These are phyloP conservation scores for Boehmeria nivea DNA, from an alignment of 306 rosid genomes.

Conservation along the genomic window DNA sequence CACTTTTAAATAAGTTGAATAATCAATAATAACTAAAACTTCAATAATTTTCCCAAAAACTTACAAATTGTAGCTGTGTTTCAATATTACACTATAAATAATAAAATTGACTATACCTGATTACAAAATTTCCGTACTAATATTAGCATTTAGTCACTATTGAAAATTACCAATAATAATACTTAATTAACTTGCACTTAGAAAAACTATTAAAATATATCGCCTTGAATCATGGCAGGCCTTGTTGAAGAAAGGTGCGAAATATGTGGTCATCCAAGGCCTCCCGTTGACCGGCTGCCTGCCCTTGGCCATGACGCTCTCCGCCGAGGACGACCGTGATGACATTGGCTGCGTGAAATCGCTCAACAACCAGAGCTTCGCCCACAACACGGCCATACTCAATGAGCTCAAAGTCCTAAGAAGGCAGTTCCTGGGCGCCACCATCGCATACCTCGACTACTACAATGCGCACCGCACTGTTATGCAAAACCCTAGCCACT, in stretches of 20 bases:
- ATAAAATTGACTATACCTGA: too few relatives aligned
- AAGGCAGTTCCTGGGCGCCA: constrained; percentile 52
- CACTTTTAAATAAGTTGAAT: too few relatives aligned
- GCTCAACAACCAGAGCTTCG: constrained; percentile 45
- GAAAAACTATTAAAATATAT: too few relatives aligned
- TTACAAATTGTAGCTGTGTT: too few relatives aligned
- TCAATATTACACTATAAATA: too few relatives aligned
- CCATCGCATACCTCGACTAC: constrained; percentile 70
- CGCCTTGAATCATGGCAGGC: constrained; percentile 37
- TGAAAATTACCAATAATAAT: too few relatives aligned
- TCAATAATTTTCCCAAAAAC: too few relatives aligned
- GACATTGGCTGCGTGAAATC: constrained; percentile 74
- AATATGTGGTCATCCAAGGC: constrained; percentile 76
- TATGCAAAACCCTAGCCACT: constrained; percentile 46
- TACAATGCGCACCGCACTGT: constrained; percentile 59
- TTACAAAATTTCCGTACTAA: too few relatives aligned
- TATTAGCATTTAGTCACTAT: too few relatives aligned
- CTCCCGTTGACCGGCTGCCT: constrained; percentile 70
- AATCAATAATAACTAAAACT: too few relatives aligned
- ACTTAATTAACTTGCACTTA: too few relatives aligned
- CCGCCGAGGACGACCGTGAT: constrained; percentile 59
- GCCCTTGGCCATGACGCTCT: constrained; percentile 56
- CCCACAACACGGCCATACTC: constrained; percentile 49
- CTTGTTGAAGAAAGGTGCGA: constrained; percentile 74
- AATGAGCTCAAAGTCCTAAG: constrained; percentile 46